Percentiles rank a stretch among this genome's conserved stretches.
Conservation (phyloP, 164 flowering plant genomes). For the Protea cynaroides region DNA sequence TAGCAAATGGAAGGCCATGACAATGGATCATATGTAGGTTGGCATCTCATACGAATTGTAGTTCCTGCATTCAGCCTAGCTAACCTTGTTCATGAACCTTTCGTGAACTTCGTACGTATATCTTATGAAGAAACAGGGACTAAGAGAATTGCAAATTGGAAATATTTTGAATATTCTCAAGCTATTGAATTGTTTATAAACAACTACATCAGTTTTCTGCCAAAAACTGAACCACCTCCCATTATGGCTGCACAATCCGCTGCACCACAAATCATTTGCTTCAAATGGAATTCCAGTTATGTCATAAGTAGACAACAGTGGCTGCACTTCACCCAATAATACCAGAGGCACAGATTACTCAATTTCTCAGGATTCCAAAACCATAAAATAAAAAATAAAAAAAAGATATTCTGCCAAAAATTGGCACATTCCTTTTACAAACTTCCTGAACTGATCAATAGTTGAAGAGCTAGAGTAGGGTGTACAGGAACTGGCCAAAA, state of each 20-base stretch:
- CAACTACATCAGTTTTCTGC: no score
- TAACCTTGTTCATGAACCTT: conserved; percentile 11
- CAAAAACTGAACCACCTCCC: no score
- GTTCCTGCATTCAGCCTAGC: not conserved
- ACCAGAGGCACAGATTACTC: not conserved
- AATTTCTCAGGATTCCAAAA: not conserved
- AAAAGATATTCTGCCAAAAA: not conserved
- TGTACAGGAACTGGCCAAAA: no score
- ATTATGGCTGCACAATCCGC: no score
- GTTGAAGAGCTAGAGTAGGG: not conserved
- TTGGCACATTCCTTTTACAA: not conserved
- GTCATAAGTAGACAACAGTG: not conserved
- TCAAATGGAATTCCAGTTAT: not conserved
- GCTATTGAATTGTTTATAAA: not conserved
- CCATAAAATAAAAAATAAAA: not conserved
- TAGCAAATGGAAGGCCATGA: not conserved
- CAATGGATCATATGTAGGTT: not conserved
- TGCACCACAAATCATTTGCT: not conserved
- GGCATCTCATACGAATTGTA: not conserved
- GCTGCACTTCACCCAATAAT: not conserved
- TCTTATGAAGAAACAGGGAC: not conserved
- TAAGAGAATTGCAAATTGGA: conserved; percentile 6
- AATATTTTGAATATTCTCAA: conserved; percentile 3
- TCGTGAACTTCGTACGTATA: not conserved
- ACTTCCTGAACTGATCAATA: not conserved